Base-by-base conservation (phyloP, 768 basidiomycete species). In the Ramaria sp. region DNA sequence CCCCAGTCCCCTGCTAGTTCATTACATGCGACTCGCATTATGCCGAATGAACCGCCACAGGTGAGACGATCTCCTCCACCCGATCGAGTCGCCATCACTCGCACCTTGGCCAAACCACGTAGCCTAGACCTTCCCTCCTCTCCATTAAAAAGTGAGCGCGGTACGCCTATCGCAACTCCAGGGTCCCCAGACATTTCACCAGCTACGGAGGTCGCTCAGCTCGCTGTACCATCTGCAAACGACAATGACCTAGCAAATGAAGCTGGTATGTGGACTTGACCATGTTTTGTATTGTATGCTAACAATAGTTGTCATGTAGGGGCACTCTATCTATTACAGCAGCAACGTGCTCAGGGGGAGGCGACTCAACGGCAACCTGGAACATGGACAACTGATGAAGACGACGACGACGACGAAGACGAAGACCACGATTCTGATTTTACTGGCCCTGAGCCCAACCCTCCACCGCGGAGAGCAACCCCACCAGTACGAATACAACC, bases 131-230 rank as follows among this genome's bases (percentile, higher is more conserved):
- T 51, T 69, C 72, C 60, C 12, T 60, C 61, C 16, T 55, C 57
- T 13, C 58, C 58, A 6, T 45, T 57, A 25, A 50, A 50, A 36
- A 37, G 48, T 16, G 48, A 2, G 8, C 30, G 12, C 13, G 24
- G 27, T 56, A 66, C 65, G 18, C 56, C 71, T 7, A 71, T 67
- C 15, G 72, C 73, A 4, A 67, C 71, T 74, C 73, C 9, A 63
- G 63, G 28, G 50, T 48, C 9, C 56, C 57, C 52, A 50, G 38
- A 44, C 47, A 52, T 43, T 56, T 49, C 56, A 27, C 48, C 24
- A 8, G 61, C 61, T 48, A 57, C 67, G 52, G 56, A 56, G 4
- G 54, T 44, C 15, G 57, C 63, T 27, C 42, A 18, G 42, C 22
- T 43, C 2, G 34, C n/a, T 9, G 2, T 22, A 13, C 25, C 53